These are phyloP conservation scores for Fomitopsis palustris DNA, from an alignment of 1,284 basidiomycete genomes.

Conservation along the genomic window DNA sequence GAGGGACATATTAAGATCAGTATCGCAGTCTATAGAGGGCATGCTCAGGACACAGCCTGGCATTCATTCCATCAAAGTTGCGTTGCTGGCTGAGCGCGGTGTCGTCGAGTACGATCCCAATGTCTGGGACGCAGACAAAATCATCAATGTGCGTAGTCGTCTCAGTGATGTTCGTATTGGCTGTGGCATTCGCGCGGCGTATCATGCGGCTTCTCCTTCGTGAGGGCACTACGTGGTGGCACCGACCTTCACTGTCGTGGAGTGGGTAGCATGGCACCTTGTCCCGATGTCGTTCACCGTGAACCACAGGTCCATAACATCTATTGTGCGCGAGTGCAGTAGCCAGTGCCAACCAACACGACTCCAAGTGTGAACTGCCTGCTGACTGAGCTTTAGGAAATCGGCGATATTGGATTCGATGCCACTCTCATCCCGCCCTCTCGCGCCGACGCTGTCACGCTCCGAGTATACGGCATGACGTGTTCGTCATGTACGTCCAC, in stretches of 20 bases:
- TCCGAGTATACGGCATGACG: slow-evolving; percentile 90
- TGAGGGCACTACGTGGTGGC: no score
- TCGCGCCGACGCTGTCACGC: slow-evolving; percentile 62
- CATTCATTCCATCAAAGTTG: slow-evolving; percentile 87
- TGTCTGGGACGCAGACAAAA: slow-evolving; percentile 78
- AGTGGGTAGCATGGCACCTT: no score
- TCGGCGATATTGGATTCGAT: slow-evolving; percentile 91
- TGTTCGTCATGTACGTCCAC: slow-evolving; percentile 81
- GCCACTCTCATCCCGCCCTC: slow-evolving; percentile 68
- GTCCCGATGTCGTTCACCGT: no score
- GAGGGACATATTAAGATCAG: neutral
- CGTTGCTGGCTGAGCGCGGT: slow-evolving; percentile 90
- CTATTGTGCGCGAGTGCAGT: no score
- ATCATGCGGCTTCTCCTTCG: no score
- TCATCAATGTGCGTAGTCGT: slow-evolving; percentile 71
- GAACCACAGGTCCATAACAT: no score
- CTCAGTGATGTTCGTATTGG: no score
- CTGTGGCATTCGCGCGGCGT: no score
- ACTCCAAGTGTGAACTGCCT: no score
- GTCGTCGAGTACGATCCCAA: slow-evolving; percentile 85
- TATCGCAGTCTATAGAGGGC: slow-evolving; percentile 81
- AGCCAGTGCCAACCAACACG: no score
- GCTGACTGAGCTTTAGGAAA: slow-evolving; percentile 56
- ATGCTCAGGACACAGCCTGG: slow-evolving; percentile 85
- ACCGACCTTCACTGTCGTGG: no score